A percentile compares a stretch with the other conserved stretches of the same genome.
phyloP scores from a whole-genome alignment of 1,284 basidiomycete species.

The Sphaerobolus stellatus region DNA sequence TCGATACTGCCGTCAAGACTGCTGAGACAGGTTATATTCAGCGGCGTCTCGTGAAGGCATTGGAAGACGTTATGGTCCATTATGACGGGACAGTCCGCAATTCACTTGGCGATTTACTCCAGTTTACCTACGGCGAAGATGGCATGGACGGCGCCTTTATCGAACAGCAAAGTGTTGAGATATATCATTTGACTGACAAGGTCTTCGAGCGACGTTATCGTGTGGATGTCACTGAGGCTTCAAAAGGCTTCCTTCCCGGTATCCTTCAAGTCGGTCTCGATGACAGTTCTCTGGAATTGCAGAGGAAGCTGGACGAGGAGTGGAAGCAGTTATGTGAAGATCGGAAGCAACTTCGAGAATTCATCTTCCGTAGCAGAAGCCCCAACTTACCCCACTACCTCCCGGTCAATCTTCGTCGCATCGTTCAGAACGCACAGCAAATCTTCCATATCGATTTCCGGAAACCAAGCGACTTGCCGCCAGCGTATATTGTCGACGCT shows the following conservation, averaged over 20 bases:
- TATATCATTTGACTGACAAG: slow-evolving; percentile 78
- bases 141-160: slow-evolving; percentile 99
- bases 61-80: slow-evolving; percentile 96
- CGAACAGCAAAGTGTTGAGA: slow-evolving; percentile 92
- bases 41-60: slow-evolving; percentile 94
- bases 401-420: slow-evolving; percentile 92
- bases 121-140: slow-evolving; percentile 98
- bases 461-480: slow-evolving; percentile 91
- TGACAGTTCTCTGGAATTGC: slow-evolving; percentile 86
- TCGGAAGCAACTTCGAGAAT: slow-evolving; percentile 71
- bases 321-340: slow-evolving; percentile 77
- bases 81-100: slow-evolving; percentile 99
- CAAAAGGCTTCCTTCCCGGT: slow-evolving; percentile 75
- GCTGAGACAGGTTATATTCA: slow-evolving; percentile 99
- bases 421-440: slow-evolving; percentile 94
- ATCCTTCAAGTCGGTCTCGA: slow-evolving; percentile 94
- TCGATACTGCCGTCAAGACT: slow-evolving; percentile 99
- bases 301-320: slow-evolving; percentile 88
- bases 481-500: slow-evolving; percentile 81
- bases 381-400: slow-evolving; percentile 76
- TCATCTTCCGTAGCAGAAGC: slow-evolving; percentile 83
- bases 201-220: slow-evolving; percentile 91
- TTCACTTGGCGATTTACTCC: slow-evolving; percentile 91
- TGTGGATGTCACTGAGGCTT: slow-evolving; percentile 86
- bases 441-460: slow-evolving; percentile 97